phyloP scores from a whole-genome alignment of 1,284 basidiomycete species.

The Blastosporella zonata region DNA sequence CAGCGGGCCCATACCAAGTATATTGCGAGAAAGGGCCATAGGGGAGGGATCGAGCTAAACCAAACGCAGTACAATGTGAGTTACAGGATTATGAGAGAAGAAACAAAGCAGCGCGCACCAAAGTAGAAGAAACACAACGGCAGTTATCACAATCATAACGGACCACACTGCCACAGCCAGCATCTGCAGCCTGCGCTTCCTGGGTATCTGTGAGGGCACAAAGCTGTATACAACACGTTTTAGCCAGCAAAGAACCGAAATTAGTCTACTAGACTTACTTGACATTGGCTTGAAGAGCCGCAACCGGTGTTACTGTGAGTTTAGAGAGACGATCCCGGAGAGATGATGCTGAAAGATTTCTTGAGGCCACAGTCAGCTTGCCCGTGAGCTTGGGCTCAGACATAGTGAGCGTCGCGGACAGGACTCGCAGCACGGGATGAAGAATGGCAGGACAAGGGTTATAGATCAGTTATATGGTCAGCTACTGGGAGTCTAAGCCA shows the following conservation, averaged over 20 bases:
- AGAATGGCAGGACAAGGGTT: not conserved
- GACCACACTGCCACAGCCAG: slow-evolving; percentile 88
- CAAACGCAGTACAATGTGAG: slow-evolving; percentile 2
- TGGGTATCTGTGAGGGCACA: slow-evolving; percentile 72
- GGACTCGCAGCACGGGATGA: slow-evolving; percentile 1
- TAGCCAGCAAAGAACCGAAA: too few relatives aligned
- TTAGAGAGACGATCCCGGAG: slow-evolving; percentile 60
- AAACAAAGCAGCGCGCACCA: slow-evolving; percentile 53
- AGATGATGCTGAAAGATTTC: slow-evolving; percentile 40
- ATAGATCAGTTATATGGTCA: not conserved
- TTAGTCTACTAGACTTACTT: slow-evolving; percentile 46
- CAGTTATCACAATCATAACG: slow-evolving; percentile 68
- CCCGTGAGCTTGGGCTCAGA: slow-evolving; percentile 8
- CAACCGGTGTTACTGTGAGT: slow-evolving; percentile 53
- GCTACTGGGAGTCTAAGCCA: too few relatives aligned
- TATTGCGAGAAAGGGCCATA: slow-evolving; percentile 84
- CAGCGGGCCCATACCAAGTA: slow-evolving; percentile 82
- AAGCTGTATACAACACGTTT: slow-evolving; percentile 42
- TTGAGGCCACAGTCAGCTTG: slow-evolving; percentile 19
- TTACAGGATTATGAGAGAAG: slow-evolving; percentile 3
- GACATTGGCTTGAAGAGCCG: slow-evolving; percentile 62
- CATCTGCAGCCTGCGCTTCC: slow-evolving; percentile 80
- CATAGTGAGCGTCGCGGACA: slow-evolving; percentile 11
- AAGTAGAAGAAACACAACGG: slow-evolving; percentile 72
- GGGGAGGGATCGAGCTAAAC: slow-evolving; percentile 78